Conservation (phyloP, 2,329 filamentous ascomycete genomes). For the Alternaria sp. region DNA sequence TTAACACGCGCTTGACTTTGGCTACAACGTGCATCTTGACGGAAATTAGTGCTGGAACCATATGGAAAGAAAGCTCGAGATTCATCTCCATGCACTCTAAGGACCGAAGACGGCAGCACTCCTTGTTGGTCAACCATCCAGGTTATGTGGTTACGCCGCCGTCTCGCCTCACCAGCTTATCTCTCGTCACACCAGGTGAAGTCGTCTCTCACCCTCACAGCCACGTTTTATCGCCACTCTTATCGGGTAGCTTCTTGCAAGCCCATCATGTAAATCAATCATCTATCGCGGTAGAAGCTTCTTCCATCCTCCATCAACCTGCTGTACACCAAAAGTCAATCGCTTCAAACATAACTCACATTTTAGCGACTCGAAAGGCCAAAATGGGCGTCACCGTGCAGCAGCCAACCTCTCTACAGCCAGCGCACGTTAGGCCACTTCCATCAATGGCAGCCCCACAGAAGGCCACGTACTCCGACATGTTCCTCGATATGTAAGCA, state of each 20-base stretch:
- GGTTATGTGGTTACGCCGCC: too few species aligned
- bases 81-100: too few species aligned
- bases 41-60: too few species aligned
- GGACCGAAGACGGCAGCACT: too few species aligned
- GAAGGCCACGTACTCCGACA: background rate
- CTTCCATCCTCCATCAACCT: background rate
- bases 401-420: background rate
- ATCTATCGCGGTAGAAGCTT: background rate
- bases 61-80: too few species aligned
- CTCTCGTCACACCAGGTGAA: background rate
- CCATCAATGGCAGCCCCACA: background rate
- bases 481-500: constrained; percentile 12
- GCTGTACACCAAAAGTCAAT: background rate
- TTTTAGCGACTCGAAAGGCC: too few species aligned
- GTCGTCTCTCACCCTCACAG: background rate
- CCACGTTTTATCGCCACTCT: background rate
- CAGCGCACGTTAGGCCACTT: background rate
- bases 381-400: background rate
- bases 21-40: too few species aligned
- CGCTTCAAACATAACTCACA: too few species aligned
- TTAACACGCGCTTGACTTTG: too few species aligned
- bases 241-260: background rate
- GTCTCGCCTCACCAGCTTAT: too few species aligned
- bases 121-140: too few species aligned
- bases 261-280: background rate